These are phyloP conservation scores for Myriosclerotinia scirpicola DNA, from an alignment of 2,329 filamentous ascomycete genomes.

Conservation along the genomic window DNA sequence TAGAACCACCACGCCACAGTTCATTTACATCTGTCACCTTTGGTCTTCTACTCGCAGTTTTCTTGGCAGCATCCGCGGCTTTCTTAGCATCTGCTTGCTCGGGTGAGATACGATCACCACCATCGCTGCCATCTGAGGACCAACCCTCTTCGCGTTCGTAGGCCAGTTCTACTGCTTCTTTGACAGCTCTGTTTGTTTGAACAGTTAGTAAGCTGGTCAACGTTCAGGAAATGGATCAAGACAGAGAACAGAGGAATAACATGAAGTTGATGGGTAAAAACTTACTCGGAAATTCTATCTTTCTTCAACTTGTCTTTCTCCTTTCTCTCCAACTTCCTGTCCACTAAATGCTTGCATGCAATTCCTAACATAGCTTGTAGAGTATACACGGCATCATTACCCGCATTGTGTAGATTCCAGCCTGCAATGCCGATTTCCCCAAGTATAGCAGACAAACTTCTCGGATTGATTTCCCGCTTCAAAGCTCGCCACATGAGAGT, in stretches of 20 bases:
- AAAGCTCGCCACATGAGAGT: conserved; percentile 66
- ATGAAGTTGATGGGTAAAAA: not conserved
- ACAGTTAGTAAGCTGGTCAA: not conserved
- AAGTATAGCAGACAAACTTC: conserved; percentile 62
- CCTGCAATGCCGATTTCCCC: conserved; percentile 60
- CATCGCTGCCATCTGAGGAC: conserved; percentile 23
- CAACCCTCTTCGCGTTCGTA: conserved; percentile 21
- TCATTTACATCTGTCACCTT: conserved; percentile 1
- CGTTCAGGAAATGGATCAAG: not conserved
- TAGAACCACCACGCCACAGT: not conserved
- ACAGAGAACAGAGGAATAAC: not conserved
- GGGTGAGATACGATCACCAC: conserved; percentile 19
- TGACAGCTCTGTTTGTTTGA: conserved; percentile 6
- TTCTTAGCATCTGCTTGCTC: conserved; percentile 11
- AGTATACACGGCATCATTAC: conserved; percentile 83
- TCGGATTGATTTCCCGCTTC: conserved; percentile 52
- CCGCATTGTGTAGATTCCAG: conserved; percentile 77
- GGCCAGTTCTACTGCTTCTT: conserved; percentile 19
- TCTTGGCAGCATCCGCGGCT: conserved; percentile 6
- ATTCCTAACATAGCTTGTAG: conserved; percentile 71
- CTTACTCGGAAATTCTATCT: conserved; percentile 29
- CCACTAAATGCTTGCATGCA: conserved; percentile 44
- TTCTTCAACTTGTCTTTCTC: conserved; percentile 29
- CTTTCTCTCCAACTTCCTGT: conserved; percentile 26
- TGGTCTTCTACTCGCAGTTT: not conserved